phyloP scores from a whole-genome alignment of 208 protist genomes.

The Tritrichomonas foetus region DNA sequence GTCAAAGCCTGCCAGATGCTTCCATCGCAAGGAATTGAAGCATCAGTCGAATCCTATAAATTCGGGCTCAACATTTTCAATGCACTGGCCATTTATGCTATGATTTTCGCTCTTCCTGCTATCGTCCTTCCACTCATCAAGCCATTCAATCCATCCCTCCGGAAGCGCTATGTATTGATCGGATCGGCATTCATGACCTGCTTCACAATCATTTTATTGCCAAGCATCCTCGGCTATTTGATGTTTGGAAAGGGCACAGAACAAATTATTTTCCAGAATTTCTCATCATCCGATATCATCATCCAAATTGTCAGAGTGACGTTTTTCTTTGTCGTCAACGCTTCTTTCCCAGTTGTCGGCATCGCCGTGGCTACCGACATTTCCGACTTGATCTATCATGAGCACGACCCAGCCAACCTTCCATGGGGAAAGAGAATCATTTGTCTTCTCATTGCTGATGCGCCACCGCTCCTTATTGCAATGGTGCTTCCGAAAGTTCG shows the following conservation, averaged over 20 bases:
- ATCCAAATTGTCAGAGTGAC: neutral
- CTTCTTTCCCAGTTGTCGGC: neutral
- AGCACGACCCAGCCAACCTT: neutral
- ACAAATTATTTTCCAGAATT: neutral
- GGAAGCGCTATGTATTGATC: neutral
- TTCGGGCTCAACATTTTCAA: neutral
- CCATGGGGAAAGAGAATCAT: neutral
- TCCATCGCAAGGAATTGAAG: neutral
- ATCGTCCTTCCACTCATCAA: neutral
- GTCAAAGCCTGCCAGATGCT: neutral
- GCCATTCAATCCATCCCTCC: neutral
- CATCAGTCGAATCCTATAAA: neutral
- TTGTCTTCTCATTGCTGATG: neutral
- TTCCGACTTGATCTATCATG: neutral
- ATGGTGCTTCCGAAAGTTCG: neutral
- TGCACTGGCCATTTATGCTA: neutral
- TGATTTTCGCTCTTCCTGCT: neutral
- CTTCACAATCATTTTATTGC: neutral
- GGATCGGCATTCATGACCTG: neutral
- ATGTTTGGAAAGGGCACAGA: neutral
- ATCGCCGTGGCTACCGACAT: neutral
- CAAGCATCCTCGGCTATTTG: neutral
- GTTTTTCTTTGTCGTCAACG: neutral
- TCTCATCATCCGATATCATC: neutral
- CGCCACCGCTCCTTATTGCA: neutral